Base-by-base conservation (phyloP, 768 basidiomycete species). In the Trametes maxima region DNA sequence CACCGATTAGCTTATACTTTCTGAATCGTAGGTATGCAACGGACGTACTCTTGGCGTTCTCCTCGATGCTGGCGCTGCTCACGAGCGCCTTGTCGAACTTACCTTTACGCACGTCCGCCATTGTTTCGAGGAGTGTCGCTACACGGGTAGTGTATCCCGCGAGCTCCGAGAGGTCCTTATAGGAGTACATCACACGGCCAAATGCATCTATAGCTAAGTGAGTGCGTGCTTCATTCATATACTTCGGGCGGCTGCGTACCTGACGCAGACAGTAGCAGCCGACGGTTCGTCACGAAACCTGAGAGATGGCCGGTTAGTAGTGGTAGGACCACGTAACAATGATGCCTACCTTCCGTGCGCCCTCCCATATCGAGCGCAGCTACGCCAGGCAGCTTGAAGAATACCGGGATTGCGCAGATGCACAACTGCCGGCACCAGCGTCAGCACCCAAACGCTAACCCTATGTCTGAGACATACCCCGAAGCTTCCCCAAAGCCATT, bases 281-380 rank as follows among this genome's bases (percentile, higher is more conserved):
- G 83, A 54, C 95, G 80, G 71, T 99, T 99, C n/a, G 96, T 98
- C 16, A 99, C 92, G 70, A 98, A 98, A 51, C 94, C 95, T 94
- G 63, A 16, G 13, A 1, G 33, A 55, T 2, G 19, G 14, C 33
- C 7, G 8, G 28, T 36, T 10, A 50, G 33, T 13, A 35, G 14
- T 14, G 16, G 16, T 33, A 14, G 7, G 7, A 11, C 5, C 17
- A 4, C 52, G 21, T 45, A 39, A 53, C 13, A 37, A 44, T 40
- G 19, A 24, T 13, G 10, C 45, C 46, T 57, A 90, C 94, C 92
- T 82, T 98, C 94, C 1, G 96, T 97, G 59, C 95, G 82, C 21
- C 85, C 82, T 22, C 94, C 96, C 50, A 98, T 79, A 73, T 98
- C 95, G 28, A 80, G 65, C 7, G 73, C 74, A 19, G 77, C 72